Conservation (phyloP, 805 yeast species). For the Yueomyces sinensis region DNA sequence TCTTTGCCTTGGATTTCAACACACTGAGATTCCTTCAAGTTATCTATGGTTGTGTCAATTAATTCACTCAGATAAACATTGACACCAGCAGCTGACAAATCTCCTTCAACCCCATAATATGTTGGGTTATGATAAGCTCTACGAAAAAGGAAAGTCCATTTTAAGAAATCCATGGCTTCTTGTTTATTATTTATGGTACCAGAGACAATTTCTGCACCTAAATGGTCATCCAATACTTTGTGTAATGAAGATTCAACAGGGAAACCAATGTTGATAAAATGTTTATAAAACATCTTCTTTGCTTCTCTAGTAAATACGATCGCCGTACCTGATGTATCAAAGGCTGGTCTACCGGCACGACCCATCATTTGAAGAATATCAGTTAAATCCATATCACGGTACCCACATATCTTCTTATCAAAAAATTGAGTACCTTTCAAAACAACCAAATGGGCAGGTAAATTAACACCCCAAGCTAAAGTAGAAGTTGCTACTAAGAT, state of each 20-base stretch:
- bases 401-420: conserved; percentile 89
- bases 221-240: conserved; percentile 73
- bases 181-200: conserved; percentile 88
- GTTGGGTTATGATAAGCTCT: conserved; percentile 92
- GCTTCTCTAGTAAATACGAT: conserved; percentile 76
- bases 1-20: conserved; percentile 35
- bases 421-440: conserved; percentile 95
- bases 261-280: conserved; percentile 81
- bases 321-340: conserved; percentile 87
- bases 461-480: conserved; percentile 97
- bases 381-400: conserved; percentile 82
- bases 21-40: conserved; percentile 63
- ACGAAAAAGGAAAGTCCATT: conserved; percentile 87
- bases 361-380: conserved; percentile 98
- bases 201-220: conserved; percentile 90
- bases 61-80: conserved; percentile 45
- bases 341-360: conserved; percentile 98
- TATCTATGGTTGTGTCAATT: conserved; percentile 55
- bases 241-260: conserved; percentile 84
- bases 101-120: conserved; percentile 75
- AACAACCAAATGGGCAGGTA: conserved; percentile 97
- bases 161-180: conserved; percentile 91
- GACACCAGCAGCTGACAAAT: conserved; percentile 40
- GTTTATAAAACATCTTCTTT: conserved; percentile 72
- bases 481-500: conserved; percentile 94